phyloP scores from a whole-genome alignment of 1,139 yeast species.

The Fermentozyma sake region DNA sequence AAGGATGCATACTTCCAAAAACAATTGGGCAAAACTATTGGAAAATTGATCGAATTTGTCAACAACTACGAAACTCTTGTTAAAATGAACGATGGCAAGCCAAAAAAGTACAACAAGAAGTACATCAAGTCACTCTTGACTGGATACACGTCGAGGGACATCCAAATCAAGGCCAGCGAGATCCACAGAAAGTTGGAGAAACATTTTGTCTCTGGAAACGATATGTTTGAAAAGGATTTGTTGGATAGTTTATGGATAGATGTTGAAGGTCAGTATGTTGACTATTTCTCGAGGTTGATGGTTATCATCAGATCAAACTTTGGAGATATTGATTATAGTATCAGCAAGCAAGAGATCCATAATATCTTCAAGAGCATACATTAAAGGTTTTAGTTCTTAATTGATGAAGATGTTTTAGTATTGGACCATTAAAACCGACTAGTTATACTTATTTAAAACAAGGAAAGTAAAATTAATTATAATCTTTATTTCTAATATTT shows the following conservation, averaged over 20 bases:
- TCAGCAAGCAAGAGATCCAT: slow-evolving; percentile 34
- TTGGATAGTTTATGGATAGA: slow-evolving; percentile 42
- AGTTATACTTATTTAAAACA: background rate
- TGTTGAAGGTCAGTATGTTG: slow-evolving; percentile 33
- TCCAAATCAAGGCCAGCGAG: slow-evolving; percentile 51
- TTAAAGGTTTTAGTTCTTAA: background rate
- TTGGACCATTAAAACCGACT: background rate
- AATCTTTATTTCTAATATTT: too few species aligned
- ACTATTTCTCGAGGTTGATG: slow-evolving; percentile 35
- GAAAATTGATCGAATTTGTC: slow-evolving; percentile 62
- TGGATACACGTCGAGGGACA: slow-evolving; percentile 55
- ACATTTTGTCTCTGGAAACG: slow-evolving; percentile 48
- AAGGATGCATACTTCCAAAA: slow-evolving; percentile 42
- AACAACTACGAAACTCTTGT: slow-evolving; percentile 56
- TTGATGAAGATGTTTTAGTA: background rate
- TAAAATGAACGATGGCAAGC: slow-evolving; percentile 43
- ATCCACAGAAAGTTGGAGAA: slow-evolving; percentile 54
- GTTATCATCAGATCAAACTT: slow-evolving; percentile 32
- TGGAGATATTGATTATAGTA: slow-evolving; percentile 39
- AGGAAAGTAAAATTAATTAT: too few species aligned
- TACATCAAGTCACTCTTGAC: slow-evolving; percentile 54
- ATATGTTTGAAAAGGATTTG: slow-evolving; percentile 44
- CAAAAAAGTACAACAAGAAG: slow-evolving; percentile 61
- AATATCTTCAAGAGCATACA: slow-evolving; percentile 13
- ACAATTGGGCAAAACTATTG: slow-evolving; percentile 44